Evolutionary conservation across 257 asterid genomes (phyloP), one percentile per base, ranked within the genome.

Genomic region (Solanum paucissectum): DNA sequence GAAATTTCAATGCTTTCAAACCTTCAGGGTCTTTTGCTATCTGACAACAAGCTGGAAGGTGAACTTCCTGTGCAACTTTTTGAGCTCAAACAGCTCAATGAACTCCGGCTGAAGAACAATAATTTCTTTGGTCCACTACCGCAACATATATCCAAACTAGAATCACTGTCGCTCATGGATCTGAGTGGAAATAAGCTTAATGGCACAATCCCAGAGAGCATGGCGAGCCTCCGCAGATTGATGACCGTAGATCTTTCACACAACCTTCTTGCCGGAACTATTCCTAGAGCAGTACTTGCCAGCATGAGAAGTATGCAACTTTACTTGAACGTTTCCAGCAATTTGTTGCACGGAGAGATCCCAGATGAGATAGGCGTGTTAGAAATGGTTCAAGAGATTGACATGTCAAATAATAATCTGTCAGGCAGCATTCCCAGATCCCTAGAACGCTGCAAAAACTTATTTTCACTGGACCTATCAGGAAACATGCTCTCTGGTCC

Each of bases 311-410:
- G 89, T 72, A 72, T 95, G 91, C 98, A 96, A 88, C 55, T 95
- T 72, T 89, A 90, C 86, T 88, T 96, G 86, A 96, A 95, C 62
- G 90, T 95, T 86, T 96, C 99, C 8, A 88, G 93, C 91, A 96
- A 96, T 64, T 23, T 62, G 79, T 73, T 96, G 33, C 81, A 89
- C 12, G 98, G 96, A 83, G 86, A 89, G 74, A 90, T 96, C 90
- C 98, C 98, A 12, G 85, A 87, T 21, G 98, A 94, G 85, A 81
- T 96, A 25, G 94, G 95, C 27, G 71, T 25, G 90, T 87, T 95
- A 37, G 92, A 91, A 87, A 96, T 96, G 99, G 95, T 95, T 29
- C 98, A 96, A 87, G 94, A 49, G 58, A 94, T 95, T 13, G 95
- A 95, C 77, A 4, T 96, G 44, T 95, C 99, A 9, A 90, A 90